Percentiles rank a stretch among this genome's conserved stretches.
Conservation (phyloP, 2,329 filamentous ascomycete genomes). For the Fusarium nurragi region DNA sequence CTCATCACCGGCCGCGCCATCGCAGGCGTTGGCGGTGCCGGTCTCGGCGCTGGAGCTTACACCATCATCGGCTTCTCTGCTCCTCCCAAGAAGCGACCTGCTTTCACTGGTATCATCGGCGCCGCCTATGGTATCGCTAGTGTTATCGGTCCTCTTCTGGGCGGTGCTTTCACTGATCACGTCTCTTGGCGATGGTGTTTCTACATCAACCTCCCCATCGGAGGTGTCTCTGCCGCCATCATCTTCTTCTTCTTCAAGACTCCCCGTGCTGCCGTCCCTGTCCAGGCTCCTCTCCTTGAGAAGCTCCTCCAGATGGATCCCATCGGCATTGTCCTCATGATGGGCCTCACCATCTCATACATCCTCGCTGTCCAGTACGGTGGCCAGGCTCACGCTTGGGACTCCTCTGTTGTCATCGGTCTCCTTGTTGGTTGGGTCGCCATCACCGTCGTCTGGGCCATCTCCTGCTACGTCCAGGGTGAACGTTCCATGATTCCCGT, state of each 20-base stretch:
- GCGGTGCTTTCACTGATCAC: slow-evolving; percentile 51
- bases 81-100: slow-evolving; percentile 48
- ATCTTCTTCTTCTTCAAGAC: slow-evolving; percentile 56
- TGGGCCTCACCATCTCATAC: slow-evolving; percentile 55
- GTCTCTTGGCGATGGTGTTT: slow-evolving; percentile 54
- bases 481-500: slow-evolving; percentile 57
- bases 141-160: slow-evolving; percentile 51
- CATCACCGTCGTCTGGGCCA: slow-evolving; percentile 49
- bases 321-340: slow-evolving; percentile 55
- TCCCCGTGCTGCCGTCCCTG: slow-evolving; percentile 52
- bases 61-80: slow-evolving; percentile 60
- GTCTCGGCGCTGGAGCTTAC: slow-evolving; percentile 59
- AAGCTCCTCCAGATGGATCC: slow-evolving; percentile 61
- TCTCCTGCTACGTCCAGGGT: slow-evolving; percentile 54
- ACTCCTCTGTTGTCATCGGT: slow-evolving; percentile 53
- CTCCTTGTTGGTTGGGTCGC: slow-evolving; percentile 53
- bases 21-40: slow-evolving; percentile 59
- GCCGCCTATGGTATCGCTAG: slow-evolving; percentile 50
- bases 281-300: slow-evolving; percentile 51
- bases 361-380: slow-evolving; percentile 61
- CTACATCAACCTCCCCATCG: slow-evolving; percentile 53
- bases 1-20: slow-evolving; percentile 64
- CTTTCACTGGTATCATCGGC: slow-evolving; percentile 52
- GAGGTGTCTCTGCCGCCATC: slow-evolving; percentile 48
- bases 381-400: slow-evolving; percentile 56